Percentiles rank a stretch among this genome's conserved stretches.
Evolutionary conservation across 139 green algal genomes (phyloP).

Genomic region (Haematococcus sp.): DNA sequence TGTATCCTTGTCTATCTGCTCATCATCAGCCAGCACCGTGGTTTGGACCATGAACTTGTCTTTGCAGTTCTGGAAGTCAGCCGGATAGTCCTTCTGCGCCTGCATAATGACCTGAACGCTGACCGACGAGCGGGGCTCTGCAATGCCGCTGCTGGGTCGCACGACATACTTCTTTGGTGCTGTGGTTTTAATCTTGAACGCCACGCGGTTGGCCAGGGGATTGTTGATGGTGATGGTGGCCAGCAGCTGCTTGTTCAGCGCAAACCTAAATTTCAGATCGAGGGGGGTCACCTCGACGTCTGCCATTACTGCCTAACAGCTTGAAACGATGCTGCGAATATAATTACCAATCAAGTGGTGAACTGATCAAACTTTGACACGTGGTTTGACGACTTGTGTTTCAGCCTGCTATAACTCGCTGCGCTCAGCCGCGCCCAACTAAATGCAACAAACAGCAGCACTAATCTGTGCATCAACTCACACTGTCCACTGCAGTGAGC

Average conservation of each 20-base stretch:
- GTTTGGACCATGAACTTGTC: constrained; percentile 70
- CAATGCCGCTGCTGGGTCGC: constrained; percentile 49
- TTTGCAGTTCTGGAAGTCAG: constrained; percentile 56
- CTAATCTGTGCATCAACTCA: too few relatives aligned
- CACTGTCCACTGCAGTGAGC: too few relatives aligned
- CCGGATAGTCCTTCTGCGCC: constrained; percentile 57
- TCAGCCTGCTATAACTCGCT: too few relatives aligned
- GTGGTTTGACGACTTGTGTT: too few relatives aligned
- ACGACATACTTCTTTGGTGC: constrained; percentile 64
- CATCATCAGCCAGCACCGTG: constrained; percentile 29
- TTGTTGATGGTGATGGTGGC: constrained; percentile 52
- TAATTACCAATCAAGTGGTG: too few relatives aligned
- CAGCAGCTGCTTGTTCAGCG: constrained; percentile 45
- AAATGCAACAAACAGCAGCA: too few relatives aligned
- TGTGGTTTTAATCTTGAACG: constrained; percentile 65
- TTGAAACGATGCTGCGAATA: too few relatives aligned
- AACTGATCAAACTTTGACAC: too few relatives aligned
- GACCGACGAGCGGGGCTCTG: constrained; percentile 27
- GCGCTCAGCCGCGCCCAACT: too few relatives aligned
- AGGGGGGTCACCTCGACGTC: not conserved
- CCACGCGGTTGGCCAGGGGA: constrained; percentile 20
- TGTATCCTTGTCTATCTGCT: constrained; percentile 43
- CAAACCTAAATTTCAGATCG: constrained; percentile 5
- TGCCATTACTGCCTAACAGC: not conserved
- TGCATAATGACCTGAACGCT: constrained; percentile 49